Conservation (phyloP, 148 eudicot genomes). For the Nyssa sinensis region DNA sequence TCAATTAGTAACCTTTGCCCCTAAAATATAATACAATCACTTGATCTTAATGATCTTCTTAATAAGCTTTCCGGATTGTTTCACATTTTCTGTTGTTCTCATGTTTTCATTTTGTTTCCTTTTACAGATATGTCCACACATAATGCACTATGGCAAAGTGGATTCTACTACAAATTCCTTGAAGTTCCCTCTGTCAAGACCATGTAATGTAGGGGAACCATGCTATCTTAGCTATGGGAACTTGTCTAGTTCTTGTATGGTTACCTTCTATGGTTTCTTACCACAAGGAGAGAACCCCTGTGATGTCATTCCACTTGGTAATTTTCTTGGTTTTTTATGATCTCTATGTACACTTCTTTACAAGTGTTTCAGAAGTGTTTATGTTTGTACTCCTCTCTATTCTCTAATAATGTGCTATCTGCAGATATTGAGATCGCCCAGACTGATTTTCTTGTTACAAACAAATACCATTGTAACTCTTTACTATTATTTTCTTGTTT, state of each 20-base stretch:
- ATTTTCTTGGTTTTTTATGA: conserved; percentile 4
- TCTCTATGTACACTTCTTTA: background rate
- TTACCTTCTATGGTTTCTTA: conserved; percentile 85
- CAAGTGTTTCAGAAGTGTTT: background rate
- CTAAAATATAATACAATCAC: background rate
- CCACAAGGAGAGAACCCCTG: conserved; percentile 66
- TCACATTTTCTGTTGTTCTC: background rate
- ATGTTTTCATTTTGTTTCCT: conserved; percentile 5
- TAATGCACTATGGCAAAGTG: conserved; percentile 74
- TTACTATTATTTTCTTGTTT: background rate
- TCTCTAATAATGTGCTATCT: conserved; percentile 6
- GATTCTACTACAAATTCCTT: conserved; percentile 59
- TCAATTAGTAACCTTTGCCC: background rate
- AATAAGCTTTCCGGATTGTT: background rate
- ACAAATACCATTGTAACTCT: conserved; percentile 42
- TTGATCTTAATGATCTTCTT: background rate
- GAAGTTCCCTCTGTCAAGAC: conserved; percentile 71
- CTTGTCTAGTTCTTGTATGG: conserved; percentile 76
- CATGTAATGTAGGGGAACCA: conserved; percentile 79
- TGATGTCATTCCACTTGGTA: conserved; percentile 86
- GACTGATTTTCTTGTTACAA: conserved; percentile 25
- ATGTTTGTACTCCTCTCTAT: no score
- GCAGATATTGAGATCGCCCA: conserved; percentile 48
- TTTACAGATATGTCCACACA: conserved; percentile 73
- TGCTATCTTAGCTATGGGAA: conserved; percentile 88